Evolutionary conservation across 2,329 filamentous ascomycete genomes (phyloP).

Genomic region (Zymoseptoria crescenta): DNA sequence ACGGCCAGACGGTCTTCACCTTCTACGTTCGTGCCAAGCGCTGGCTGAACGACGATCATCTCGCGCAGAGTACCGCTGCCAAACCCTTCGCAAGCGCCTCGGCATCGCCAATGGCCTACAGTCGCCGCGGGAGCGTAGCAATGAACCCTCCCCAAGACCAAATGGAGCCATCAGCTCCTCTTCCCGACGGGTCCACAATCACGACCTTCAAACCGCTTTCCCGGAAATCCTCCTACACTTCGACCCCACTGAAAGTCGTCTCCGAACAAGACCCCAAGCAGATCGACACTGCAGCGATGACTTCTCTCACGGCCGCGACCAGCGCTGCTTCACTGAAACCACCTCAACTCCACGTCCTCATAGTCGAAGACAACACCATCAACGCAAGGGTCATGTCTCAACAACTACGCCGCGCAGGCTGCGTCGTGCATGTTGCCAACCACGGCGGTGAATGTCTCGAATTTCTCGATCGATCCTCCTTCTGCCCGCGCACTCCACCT

Average conservation of each 20-base stretch:
- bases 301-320: background rate
- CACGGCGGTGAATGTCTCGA: constrained; percentile 29
- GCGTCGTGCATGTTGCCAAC: constrained; percentile 25
- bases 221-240: constrained; percentile 2
- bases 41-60: constrained; percentile 8
- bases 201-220: constrained; percentile 9
- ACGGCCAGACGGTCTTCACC: constrained; percentile 37
- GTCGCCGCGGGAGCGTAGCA: constrained; percentile 17
- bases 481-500: constrained; percentile 8
- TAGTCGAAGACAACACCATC: constrained; percentile 29
- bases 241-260: background rate
- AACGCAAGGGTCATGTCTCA: constrained; percentile 23
- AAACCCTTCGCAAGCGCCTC: constrained; percentile 18
- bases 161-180: background rate
- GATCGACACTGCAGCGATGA: background rate
- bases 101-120: constrained; percentile 20
- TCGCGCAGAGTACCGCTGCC: background rate
- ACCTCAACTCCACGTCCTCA: constrained; percentile 17
- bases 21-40: constrained; percentile 37
- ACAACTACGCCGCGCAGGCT: constrained; percentile 22
- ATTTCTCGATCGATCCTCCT: constrained; percentile 20
- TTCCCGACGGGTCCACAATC: constrained; percentile 3
- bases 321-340: background rate
- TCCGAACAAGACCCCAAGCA: background rate
- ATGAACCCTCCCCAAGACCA: constrained; percentile 7